These are phyloP conservation scores for Colletotrichum sp. DNA, from an alignment of 2,329 filamentous ascomycete genomes.

Conservation along the genomic window DNA sequence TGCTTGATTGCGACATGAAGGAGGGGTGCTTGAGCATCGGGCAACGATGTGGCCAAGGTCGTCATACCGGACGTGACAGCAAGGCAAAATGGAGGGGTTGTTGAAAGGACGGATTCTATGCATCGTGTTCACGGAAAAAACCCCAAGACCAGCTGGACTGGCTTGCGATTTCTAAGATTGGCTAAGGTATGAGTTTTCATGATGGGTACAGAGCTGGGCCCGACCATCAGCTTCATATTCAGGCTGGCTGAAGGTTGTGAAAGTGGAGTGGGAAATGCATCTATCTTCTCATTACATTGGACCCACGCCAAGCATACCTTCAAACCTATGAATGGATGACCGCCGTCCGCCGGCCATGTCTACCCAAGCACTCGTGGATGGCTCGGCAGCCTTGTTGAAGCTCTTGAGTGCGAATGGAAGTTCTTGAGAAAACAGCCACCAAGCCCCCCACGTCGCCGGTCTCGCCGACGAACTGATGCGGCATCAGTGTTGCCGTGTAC, in stretches of 20 bases:
- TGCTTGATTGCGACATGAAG: background rate
- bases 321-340: background rate
- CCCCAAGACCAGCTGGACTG: background rate
- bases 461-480: background rate
- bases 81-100: background rate
- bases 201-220: fast-evolving
- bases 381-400: background rate
- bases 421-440: background rate
- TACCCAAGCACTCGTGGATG: background rate
- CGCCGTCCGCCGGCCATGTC: background rate
- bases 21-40: background rate
- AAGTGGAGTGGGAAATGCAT: fast-evolving
- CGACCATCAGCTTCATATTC: background rate
- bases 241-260: background rate
- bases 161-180: background rate
- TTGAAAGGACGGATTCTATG: background rate
- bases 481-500: background rate
- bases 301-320: background rate
- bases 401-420: background rate
- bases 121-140: background rate
- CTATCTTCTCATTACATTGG: background rate
- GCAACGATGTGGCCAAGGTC: background rate
- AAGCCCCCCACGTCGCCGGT: background rate
- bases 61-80: background rate
- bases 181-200: background rate